Base-by-base conservation (phyloP, 2,329 filamentous ascomycete species). In the Byssothecium circinans region DNA sequence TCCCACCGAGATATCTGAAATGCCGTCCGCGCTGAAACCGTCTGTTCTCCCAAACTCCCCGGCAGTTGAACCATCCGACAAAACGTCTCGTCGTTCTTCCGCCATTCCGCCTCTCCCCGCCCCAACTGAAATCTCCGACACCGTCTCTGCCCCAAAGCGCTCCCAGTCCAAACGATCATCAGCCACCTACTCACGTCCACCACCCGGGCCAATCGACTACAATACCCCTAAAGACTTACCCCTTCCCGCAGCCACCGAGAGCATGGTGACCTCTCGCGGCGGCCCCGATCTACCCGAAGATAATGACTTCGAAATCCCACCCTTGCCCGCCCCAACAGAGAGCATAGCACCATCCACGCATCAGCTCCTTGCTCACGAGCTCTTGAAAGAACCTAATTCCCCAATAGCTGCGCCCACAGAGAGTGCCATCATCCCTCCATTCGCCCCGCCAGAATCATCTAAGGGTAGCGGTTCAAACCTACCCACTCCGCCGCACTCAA, bases 401-500 rank as follows among this genome's bases (percentile, higher is more conserved):
- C 18, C 41, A 34, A 40, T 42, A 18, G 44, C 47, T n/a, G 35
- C 44, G n/a, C 37, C 50, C 29, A 41, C 34, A 11, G 62, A 65
- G 27, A 64, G 59, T 42, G 59, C 56, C 14, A 53, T 62, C 49
- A 43, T 68, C 41, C 50, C 62, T 15, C 41, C 53, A 15, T 50
- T 50, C 14, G 52, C 36, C 54, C 36, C 55, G 27, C 37, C 43
- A 8, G 45, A 47, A 40, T 46, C 52, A 15, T 40, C 56, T 34
- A 32, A 32, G 14, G 29, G 14, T n/a, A 12, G 29, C 14, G 45
- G 43, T 34, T 45, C 47, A 40, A 56, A 58, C 17, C 56, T 56
- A 4, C 61, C 63, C 3, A 63, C 62, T 33, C 60, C 63, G 11
- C 61, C 62, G 8, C 52, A 54, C 10, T 65, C 67, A 6, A 57